Conservation (phyloP, 106 monocot genomes). For the Acorus calamus region DNA sequence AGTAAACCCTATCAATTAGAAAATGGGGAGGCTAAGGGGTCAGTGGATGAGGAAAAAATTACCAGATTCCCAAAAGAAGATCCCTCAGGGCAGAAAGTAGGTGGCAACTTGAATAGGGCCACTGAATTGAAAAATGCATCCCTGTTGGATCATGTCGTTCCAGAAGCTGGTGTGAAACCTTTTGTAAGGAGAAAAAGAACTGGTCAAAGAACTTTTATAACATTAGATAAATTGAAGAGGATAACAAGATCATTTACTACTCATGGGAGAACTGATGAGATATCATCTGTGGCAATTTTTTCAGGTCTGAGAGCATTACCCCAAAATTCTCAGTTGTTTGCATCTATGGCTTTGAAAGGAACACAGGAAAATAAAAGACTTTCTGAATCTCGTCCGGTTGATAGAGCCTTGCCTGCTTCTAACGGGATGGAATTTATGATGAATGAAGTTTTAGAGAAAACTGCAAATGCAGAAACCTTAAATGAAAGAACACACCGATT, state of each 20-base stretch:
- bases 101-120: slow-evolving; percentile 1
- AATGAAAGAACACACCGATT: slow-evolving; percentile 11
- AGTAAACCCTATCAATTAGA: slow-evolving; percentile 1
- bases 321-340: slow-evolving; percentile 1
- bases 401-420: not conserved
- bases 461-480: slow-evolving; percentile 19
- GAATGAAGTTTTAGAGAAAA: too few species aligned
- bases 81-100: not conserved
- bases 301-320: slow-evolving; percentile 23
- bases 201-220: slow-evolving; percentile 26
- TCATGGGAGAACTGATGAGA: not conserved
- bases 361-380: not conserved
- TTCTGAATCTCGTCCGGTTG: slow-evolving; percentile 2
- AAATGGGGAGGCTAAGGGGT: slow-evolving; percentile 4
- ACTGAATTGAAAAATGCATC: slow-evolving; percentile 9
- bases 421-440: too few species aligned
- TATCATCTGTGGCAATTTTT: slow-evolving; percentile 2
- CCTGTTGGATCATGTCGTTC: not conserved
- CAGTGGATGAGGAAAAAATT: slow-evolving; percentile 2
- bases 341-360: slow-evolving; percentile 7
- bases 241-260: slow-evolving; percentile 25
- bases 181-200: slow-evolving; percentile 10
- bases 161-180: not conserved
- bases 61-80: slow-evolving; percentile 1
- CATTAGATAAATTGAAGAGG: slow-evolving; percentile 28